Base-by-base conservation (phyloP, 2,329 filamentous ascomycete species). In the Cordyceps tenuipes region DNA sequence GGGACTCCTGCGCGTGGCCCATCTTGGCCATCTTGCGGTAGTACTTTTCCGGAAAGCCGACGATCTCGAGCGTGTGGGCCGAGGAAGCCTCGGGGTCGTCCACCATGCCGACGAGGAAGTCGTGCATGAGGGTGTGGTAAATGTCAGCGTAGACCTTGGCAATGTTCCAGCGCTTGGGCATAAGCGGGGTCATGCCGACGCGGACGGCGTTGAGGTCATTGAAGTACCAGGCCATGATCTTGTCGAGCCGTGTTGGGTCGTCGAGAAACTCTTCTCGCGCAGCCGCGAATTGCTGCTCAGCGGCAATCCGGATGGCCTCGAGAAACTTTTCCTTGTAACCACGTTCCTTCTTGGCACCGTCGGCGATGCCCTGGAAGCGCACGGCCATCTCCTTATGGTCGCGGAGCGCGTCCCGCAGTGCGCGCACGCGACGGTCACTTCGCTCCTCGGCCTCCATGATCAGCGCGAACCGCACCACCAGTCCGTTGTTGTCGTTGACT, bases 261-360 rank as follows among this genome's bases (percentile, higher is more conserved):
- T 88, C 88, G 57, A 93, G 76, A 72, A 99, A 97, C 51, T 86
- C 82, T 58, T 88, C 83, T 61, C 86, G 84, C 46, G 85, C 82
- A 62, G 84, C 79, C 13, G 85, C 84, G 67, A 97, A 91, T 68
- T 93, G 88, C 49, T 82, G 82, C 68, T 89, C 82, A 7, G 87
- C 89, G 63, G 85, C 86, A 61, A 86, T 78, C 67, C 86, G 83
- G 69, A 97, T 91, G 44, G 89, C 87, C 68, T 89, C 82, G 44
- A 96, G 74, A 71, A 97, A 97, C 71, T 96, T 96, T 67, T 96
- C 90, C 77, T 97, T 99, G 78, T 99, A 99, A 3, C 93, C 94
- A 64, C 93, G 87, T 57, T 95, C 85, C 64, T 91, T 90, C 73
- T 95, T 95, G 23, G 93, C 91, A 1, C 93, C 93, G 65, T 93